phyloP scores from a whole-genome alignment of 1,139 yeast genomes.

The Taphrina communis region DNA sequence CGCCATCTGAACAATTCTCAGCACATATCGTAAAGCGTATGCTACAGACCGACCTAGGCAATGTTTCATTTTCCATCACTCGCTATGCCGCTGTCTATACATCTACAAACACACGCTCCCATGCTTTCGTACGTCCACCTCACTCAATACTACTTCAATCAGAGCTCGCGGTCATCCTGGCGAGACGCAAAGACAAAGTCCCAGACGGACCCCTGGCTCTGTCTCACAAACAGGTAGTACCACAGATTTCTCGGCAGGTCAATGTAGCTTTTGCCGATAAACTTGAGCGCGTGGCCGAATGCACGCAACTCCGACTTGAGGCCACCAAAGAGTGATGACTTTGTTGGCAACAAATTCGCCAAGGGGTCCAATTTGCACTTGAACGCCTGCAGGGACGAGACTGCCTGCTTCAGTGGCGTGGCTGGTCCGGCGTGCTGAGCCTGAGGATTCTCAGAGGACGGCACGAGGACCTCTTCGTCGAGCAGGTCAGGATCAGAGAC shows the following conservation, averaged over 20 bases:
- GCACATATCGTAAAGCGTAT: too few relatives aligned
- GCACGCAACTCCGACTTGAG: constrained; percentile 58
- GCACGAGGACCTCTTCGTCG: constrained; percentile 25
- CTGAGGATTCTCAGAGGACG: constrained; percentile 16
- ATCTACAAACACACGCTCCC: too few relatives aligned
- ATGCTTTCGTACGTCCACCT: too few relatives aligned
- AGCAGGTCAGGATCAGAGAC: constrained; percentile 20
- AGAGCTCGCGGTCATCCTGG: constrained; percentile 17
- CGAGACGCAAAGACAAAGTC: constrained; percentile 15
- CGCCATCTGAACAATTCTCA: too few relatives aligned
- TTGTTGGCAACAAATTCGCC: not conserved
- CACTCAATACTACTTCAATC: not conserved
- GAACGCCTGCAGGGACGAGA: not conserved
- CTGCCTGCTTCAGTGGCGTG: constrained; percentile 17
- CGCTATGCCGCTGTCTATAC: not conserved
- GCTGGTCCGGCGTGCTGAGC: constrained; percentile 29
- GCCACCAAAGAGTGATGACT: constrained; percentile 9
- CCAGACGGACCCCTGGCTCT: constrained; percentile 22
- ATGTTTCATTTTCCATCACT: not conserved
- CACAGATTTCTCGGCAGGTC: constrained; percentile 68
- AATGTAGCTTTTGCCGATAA: constrained; percentile 68
- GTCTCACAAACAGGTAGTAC: constrained; percentile 30
- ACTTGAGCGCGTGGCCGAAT: constrained; percentile 66
- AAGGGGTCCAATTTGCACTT: constrained; percentile 6
- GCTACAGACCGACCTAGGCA: too few relatives aligned